Percentiles rank a stretch among this genome's conserved stretches.
Evolutionary conservation across 2,329 filamentous ascomycete species (phyloP).

Genomic region (Phialocephala sp.): DNA sequence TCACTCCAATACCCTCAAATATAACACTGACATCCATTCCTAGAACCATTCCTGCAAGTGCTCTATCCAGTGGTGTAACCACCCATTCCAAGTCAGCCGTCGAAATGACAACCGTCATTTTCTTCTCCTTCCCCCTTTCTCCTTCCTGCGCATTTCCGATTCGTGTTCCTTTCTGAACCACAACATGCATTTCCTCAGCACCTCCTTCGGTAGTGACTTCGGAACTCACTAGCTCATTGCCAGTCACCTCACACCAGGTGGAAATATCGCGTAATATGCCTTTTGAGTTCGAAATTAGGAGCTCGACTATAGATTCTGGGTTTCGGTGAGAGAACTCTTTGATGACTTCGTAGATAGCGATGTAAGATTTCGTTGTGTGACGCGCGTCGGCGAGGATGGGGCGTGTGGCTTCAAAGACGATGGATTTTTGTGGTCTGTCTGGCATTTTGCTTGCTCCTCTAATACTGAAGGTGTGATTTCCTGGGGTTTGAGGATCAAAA

Average conservation of each 20-base stretch:
- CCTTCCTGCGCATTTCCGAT: background rate
- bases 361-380: slow-evolving; percentile 10
- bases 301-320: slow-evolving; percentile 21
- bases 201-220: slow-evolving; percentile 12
- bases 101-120: slow-evolving; percentile 13
- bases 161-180: slow-evolving; percentile 19
- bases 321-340: slow-evolving; percentile 14
- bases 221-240: slow-evolving; percentile 14
- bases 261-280: slow-evolving; percentile 16
- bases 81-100: slow-evolving; percentile 14
- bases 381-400: slow-evolving; percentile 9
- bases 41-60: slow-evolving; percentile 16
- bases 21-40: slow-evolving; percentile 22
- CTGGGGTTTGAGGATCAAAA: background rate
- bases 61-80: slow-evolving; percentile 13
- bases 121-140: slow-evolving; percentile 6
- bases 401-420: slow-evolving; percentile 12
- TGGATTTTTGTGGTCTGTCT: background rate
- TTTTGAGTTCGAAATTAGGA: slow-evolving; percentile 18
- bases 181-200: slow-evolving; percentile 12
- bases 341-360: slow-evolving; percentile 9
- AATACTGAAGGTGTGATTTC: background rate
- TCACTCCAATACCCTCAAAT: slow-evolving; percentile 19
- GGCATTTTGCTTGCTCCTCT: background rate
- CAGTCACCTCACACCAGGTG: slow-evolving; percentile 19